A percentile compares a stretch with the other conserved stretches of the same genome.
These are phyloP conservation scores for Coniochaeta hoffmannii DNA, from an alignment of 2,329 filamentous ascomycete genomes.

Conservation along the genomic window DNA sequence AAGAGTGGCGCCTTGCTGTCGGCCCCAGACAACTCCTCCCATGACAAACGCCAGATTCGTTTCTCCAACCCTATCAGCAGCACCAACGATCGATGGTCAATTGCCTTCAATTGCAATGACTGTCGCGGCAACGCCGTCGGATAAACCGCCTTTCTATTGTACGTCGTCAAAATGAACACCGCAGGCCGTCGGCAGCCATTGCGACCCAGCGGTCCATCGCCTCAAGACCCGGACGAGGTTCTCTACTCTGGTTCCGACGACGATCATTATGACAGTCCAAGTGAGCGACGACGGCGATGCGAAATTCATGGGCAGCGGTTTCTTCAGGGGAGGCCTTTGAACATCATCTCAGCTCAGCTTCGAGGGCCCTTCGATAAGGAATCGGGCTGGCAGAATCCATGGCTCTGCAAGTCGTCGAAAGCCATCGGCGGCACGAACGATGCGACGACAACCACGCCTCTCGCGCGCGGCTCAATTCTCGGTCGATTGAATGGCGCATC, in stretches of 20 bases:
- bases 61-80: no score
- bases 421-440: slow-evolving; percentile 11
- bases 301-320: slow-evolving; percentile 53
- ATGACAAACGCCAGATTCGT: no score
- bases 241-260: slow-evolving; percentile 51
- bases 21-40: neutral
- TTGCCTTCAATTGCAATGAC: neutral
- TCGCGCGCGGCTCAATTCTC: neutral
- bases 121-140: neutral
- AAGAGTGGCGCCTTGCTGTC: neutral
- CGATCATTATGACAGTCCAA: slow-evolving; percentile 40
- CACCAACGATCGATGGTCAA: no score
- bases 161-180: neutral
- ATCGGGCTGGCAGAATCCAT: slow-evolving; percentile 46
- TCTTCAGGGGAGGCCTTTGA: slow-evolving; percentile 45
- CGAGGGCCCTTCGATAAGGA: slow-evolving; percentile 51
- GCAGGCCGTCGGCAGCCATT: neutral
- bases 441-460: neutral
- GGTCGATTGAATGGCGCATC: neutral
- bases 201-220: slow-evolving; percentile 32
- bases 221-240: slow-evolving; percentile 34
- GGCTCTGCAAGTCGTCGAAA: slow-evolving; percentile 26
- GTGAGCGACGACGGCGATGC: slow-evolving; percentile 42
- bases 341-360: slow-evolving; percentile 53
- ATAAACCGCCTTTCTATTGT: neutral